Evolutionary conservation across 768 basidiomycete genomes (phyloP), one percentile per base, ranked within the genome.

Genomic region (Suillus lakei): DNA sequence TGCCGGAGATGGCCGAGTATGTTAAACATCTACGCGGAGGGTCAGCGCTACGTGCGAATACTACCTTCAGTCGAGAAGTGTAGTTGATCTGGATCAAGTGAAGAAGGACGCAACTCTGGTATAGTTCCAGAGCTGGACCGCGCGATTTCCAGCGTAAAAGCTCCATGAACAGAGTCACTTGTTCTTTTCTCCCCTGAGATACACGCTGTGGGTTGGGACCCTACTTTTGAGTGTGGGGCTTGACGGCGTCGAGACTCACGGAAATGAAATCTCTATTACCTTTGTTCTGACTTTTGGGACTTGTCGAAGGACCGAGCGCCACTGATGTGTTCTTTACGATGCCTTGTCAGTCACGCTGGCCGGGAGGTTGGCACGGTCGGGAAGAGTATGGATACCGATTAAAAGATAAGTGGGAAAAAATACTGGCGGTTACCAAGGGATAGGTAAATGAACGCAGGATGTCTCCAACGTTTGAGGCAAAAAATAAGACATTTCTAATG

Each of bases 1-100:
- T 15, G 54, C 54, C n/a, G 55, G 56, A 58, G 56, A 58, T 58
- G 38, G 16, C 56, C 56, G 58, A 28, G 58, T 21, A 59, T 51
- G 51, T 30, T 53, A 30, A 53, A 41, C 58, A 59, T 39, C 0
- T 59, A 41, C 18, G 28, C 58, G 26, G 23, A 3, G n/a, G 30
- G 12, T 21, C 32, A 30, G 28, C 51, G 28, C 5, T 48, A 26
- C 44, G 44, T 51, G 54, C 16, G 34, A 16, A 23, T 21, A 54
- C 53, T 9, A 21, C 8, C 51, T 3, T 30, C 23, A 7, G 36
- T 56, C 9, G 16, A 38, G 15, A 56, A 36, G n/a, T 55, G 28
- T 36, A 50, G 26, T 26, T 4, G 15, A 28, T 51, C 10, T n/a
- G 23, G 8, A 46, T 46, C n/a, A 46, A 4, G 26, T 4, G 6